A percentile compares a stretch with the other conserved stretches of the same genome.
phyloP scores from a whole-genome alignment of 331 rosid species.

The Pyracantha coccinea region DNA sequence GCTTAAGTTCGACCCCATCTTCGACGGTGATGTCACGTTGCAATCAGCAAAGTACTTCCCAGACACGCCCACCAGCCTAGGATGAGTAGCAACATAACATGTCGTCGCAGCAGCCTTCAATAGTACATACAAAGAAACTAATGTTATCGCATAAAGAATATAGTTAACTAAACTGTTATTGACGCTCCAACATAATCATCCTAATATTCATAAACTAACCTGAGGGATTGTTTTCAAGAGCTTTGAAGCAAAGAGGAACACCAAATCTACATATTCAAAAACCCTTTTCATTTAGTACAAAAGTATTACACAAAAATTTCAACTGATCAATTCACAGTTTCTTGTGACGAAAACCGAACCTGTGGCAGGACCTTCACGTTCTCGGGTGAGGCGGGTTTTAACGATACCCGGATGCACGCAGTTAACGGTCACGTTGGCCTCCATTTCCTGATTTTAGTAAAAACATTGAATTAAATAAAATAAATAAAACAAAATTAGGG shows the following conservation, averaged over 20 bases:
- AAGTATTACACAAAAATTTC: neutral
- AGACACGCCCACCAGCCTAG: constrained; percentile 37
- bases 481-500: neutral
- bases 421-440: constrained; percentile 74
- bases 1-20: constrained; percentile 38
- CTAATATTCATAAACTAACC: constrained; percentile 22
- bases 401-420: constrained; percentile 96
- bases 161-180: neutral
- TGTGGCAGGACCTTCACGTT: constrained; percentile 82
- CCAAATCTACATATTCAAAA: constrained; percentile 53
- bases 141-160: no score
- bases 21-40: constrained; percentile 65
- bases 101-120: constrained; percentile 92
- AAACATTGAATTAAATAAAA: neutral
- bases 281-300: neutral
- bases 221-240: constrained; percentile 86
- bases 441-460: constrained; percentile 41
- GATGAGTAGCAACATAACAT: constrained; percentile 77
- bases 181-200: no score
- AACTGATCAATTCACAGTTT: neutral
- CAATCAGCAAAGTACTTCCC: constrained; percentile 86
- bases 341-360: constrained; percentile 26
- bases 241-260: constrained; percentile 75
- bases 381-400: constrained; percentile 90
- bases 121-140: neutral